These are phyloP conservation scores for Combretum micranthum DNA, from an alignment of 345 rosid species.

Conservation along the genomic window DNA sequence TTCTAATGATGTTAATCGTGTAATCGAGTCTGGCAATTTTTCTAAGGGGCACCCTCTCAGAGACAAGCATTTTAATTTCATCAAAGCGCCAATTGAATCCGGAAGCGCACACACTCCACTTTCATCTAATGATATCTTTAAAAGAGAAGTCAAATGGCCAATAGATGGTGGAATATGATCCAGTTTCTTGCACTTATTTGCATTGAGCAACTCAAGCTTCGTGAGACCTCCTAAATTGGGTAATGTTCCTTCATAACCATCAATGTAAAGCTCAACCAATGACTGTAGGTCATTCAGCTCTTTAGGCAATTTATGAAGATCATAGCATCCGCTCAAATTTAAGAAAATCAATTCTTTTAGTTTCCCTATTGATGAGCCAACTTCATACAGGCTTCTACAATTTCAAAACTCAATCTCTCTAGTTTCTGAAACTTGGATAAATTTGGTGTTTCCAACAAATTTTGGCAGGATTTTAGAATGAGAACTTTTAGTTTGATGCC, in stretches of 20 bases:
- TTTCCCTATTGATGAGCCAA: neutral
- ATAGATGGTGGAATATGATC: neutral
- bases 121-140: neutral
- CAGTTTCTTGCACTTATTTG: neutral
- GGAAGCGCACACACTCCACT: neutral
- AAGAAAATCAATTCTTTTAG: neutral
- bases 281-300: neutral
- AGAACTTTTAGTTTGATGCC: neutral
- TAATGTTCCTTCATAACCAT: neutral
- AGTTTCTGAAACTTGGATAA: neutral
- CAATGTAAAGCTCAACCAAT: conserved; percentile 1
- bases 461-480: neutral
- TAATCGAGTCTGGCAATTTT: neutral
- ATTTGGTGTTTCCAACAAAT: neutral
- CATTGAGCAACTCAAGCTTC: neutral
- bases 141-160: neutral
- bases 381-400: neutral
- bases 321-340: neutral
- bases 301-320: accelerated
- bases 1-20: neutral
- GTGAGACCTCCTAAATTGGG: neutral
- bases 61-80: neutral
- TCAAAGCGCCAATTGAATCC: neutral
- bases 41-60: neutral
- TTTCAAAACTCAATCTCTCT: neutral